Evolutionary conservation across 768 basidiomycete genomes (phyloP), one percentile per base, ranked within the genome.

Genomic region (Suillus hirtellus): DNA sequence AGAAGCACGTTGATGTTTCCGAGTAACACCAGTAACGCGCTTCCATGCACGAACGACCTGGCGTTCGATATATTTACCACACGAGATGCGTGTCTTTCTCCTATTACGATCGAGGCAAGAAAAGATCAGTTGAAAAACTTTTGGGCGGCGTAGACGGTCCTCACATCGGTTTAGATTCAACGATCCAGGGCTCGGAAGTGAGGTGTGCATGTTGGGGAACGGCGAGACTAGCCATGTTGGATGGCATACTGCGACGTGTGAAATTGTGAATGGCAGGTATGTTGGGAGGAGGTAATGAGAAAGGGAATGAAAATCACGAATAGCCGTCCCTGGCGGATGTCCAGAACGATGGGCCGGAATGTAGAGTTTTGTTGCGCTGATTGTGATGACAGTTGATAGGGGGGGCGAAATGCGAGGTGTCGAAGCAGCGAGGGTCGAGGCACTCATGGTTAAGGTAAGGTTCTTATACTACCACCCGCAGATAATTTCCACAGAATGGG

Each of bases 31-130:
- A 31, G 86, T 88, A 69, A 89, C 73, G 44, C 80, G 74, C 69
- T 89, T 89, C 88, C 88, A 89, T 11, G 81, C 78, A 49, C 79
- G 76, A 60, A 89, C 73, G 64, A 88, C 74, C 71, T 83, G 84
- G 61, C 88, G 86, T 68, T 86, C 82, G 63, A 89, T 72, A 68
- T 73, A 74, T 64, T 84, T 86, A 14, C 79, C 73, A 66, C 74
- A 75, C 4, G 84, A 77, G 10, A 58, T 43, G 61, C 67, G 69
- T 3, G 74, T 61, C 47, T 67, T 73, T 42, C 60, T 64, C 47
- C 75, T 75, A 56, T 52, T 12, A 15, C 17, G 3, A 14, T 14
- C 69, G 34, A 65, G 17, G 42, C 24, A 27, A 27, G 27, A n/a
- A 34, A 35, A 47, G 15, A 38, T 59, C 9, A 34, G 35, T 2